Evolutionary conservation across 352 stramenopile species (phyloP), one percentile per base, ranked within the genome.

Genomic region (Phytopythium sindhum): DNA sequence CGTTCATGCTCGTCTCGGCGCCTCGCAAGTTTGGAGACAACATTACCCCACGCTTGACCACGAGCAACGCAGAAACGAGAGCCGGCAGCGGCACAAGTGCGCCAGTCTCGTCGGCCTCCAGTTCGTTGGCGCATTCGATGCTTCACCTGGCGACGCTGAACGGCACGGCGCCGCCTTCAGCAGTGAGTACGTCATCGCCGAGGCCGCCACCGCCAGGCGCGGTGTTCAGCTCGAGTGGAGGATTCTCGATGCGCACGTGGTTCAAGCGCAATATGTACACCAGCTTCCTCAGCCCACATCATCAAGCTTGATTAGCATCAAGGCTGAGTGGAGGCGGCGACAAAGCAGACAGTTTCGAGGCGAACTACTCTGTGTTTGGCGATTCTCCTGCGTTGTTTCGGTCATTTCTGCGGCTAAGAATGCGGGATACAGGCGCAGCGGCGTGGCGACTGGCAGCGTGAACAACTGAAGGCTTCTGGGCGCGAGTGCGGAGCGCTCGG

Each of bases 241-340:
- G 64, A 24, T 84, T 84, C 53, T 70, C 73, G 33, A 66, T 84
- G 52, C 61, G 69, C 9, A 68, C 60, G 12, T 88, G 79, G 79
- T 70, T 86, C 52, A 70, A 79, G 56, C 57, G 45, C 26, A 45
- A 58, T 41, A 21, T 73, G 41, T 67, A 61, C 35, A 17, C 64
- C 21, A 58, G 65, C 21, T 62, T 45, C 19, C 15, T 70, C 15
- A 63, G 45, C 31, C 14, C 28, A 39, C 44, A 60, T 17, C 42
- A 29, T n/a, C 28, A 50, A 8, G n/a, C 21, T 28, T 39, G 37
- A 56, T 11, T 24, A 41, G 1, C 21, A 23, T 45, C 17, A 23
- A 37, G 39, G 29, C 23, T 12, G 15, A 57, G 29, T 54, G 24
- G 24, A 23, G 44, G n/a, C 41, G 23, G 45, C 6, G 23, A 19